Evolutionary conservation across 352 stramenopile species (phyloP), one percentile per base, ranked within the genome.

Genomic region (Phytophthora crassamura): DNA sequence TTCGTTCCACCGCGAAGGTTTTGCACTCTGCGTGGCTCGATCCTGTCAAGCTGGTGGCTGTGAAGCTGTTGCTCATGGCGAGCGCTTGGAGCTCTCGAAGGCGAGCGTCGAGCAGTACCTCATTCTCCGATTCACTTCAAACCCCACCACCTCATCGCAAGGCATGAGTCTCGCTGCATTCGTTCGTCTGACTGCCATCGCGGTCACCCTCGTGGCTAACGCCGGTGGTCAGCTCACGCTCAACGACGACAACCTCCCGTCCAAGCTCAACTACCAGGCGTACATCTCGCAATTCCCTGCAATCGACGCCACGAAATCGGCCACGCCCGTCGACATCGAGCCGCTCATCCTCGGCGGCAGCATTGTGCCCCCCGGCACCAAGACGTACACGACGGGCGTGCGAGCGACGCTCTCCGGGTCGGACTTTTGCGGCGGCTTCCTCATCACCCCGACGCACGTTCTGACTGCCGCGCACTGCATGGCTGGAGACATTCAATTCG

Each of bases 381-480:
- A 85, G 64, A 86, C 73, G 42, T 90, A 86, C 67, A 80, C 72
- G 2, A 74, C 61, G 8, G 78, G 78, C 32, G 59, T 88, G 11
- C 78, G 78, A 22, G 18, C 49, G 28, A 74, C 74, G 5, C 50
- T 58, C 8, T 64, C 67, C 20, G 78, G 66, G 33, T 75, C 50
- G 33, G 64, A 70, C 45, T 82, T 83, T 43, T 93, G 84, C 50
- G 78, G 78, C 25, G 81, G 78, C 22, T 87, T 74, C 30, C 80
- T 93, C 50, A 89, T 93, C 63, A 81, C 80, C 11, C 70, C 78
- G 18, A 84, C 65, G 35, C 77, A 86, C 39, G 67, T 89, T 14
- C 73, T 93, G 40, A 90, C 79, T 10, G 84, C 80, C 2, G 80
- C 81, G 0, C 82, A 93, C 59, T 90, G 80, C 66, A 71, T 72